phyloP scores from a whole-genome alignment of 1,284 basidiomycete genomes.

The Vanrija humicola region DNA sequence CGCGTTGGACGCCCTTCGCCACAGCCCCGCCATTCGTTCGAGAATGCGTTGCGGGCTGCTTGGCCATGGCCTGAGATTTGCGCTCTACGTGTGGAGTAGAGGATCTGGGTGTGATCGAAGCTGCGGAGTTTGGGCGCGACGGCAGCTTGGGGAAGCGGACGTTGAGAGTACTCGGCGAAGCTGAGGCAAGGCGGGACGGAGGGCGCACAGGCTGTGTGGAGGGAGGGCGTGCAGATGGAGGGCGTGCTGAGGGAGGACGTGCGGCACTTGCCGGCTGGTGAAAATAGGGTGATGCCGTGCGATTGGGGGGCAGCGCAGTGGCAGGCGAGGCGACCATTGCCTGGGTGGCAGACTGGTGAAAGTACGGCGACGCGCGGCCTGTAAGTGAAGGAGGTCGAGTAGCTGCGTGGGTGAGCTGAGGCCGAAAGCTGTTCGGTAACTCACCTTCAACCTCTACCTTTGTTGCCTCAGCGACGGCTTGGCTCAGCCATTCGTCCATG shows the following conservation, averaged over 20 bases:
- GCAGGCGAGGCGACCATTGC: neutral
- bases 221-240: neutral
- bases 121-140: neutral
- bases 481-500: slow-evolving; percentile 1
- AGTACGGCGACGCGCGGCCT: neutral
- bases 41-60: too few species aligned
- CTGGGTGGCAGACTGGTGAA: neutral
- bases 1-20: neutral
- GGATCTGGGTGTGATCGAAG: too few species aligned
- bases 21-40: too few species aligned
- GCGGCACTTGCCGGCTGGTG: neutral
- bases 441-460: slow-evolving; percentile 1
- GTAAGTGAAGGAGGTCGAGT: neutral
- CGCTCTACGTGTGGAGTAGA: too few species aligned
- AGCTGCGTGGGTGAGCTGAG: neutral
- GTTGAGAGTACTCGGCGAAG: too few species aligned
- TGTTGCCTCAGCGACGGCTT: neutral
- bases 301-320: too few species aligned
- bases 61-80: too few species aligned
- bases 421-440: neutral
- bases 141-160: slow-evolving; percentile 5
- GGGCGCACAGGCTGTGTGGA: neutral
- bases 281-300: slow-evolving; percentile 1
- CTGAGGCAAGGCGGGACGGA: neutral
- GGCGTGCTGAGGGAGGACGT: neutral